Base-by-base conservation (phyloP, 495 filamentous ascomycete genomes). In the Usnea hakonensis region DNA sequence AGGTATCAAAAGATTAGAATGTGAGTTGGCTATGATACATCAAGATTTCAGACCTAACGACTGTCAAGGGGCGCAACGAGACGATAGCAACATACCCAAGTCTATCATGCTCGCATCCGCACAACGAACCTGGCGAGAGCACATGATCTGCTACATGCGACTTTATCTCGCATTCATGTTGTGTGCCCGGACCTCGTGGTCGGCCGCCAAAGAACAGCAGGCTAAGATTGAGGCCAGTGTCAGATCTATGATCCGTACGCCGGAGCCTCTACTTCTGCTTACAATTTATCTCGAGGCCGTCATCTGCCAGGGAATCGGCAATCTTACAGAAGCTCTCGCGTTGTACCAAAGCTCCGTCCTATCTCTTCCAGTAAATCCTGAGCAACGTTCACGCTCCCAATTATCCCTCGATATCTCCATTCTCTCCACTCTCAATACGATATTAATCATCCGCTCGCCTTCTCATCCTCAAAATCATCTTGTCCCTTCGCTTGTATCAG, bases 391-490 rank as follows among this genome's bases (percentile, higher is more conserved):
- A 65, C 65, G 72, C 55, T 76, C 81, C 57, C 81, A 85, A 40
- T 76, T 85, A n/a, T 80, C 81, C 53, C 79, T 82, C 5, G 90
- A 96, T 64, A 76, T 95, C 23, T 77, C 85, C 11, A 82, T 95
- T 55, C 81, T 97, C 14, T 88, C 90, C 6, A 77, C 85, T 6
- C 81, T 99, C 62, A 97, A 95, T 73, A 81, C 81, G 28, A 74
- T 96, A 32, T 86, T 91, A 71, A 94, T 97, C 60, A 77, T 96
- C 65, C 89, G 91, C 52, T 76, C 85, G 41, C 81, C 82, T 10
- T 63, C 71, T 0, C 81, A 86, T 33, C 75, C 76, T 55, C 61
- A 84, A 57, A 75, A 83, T 43, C 66, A 68, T 41, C 69, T 75
- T 6, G 71, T 82, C 14, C 71, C 76, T 8, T 70, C 93, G 3